Percentiles rank a stretch among this genome's conserved stretches.
These are phyloP conservation scores for Yamadazyma oceani DNA, from an alignment of 1,139 yeast species.

Conservation along the genomic window DNA sequence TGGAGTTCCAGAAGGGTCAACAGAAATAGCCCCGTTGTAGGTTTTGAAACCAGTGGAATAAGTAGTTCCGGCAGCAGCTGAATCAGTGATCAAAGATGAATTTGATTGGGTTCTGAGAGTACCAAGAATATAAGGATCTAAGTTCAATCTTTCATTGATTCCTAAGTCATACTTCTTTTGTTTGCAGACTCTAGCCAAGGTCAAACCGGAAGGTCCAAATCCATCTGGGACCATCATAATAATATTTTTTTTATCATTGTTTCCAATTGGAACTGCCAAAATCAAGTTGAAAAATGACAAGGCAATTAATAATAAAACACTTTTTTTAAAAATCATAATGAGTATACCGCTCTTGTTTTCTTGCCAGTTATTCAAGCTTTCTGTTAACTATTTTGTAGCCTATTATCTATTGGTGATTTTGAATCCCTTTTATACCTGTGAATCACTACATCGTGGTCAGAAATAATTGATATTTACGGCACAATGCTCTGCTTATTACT, in stretches of 20 bases:
- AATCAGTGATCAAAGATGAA: constrained; percentile 74
- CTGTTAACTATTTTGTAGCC: not conserved
- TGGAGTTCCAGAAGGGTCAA: constrained; percentile 57
- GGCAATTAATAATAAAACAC: constrained; percentile 11
- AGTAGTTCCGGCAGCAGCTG: constrained; percentile 95
- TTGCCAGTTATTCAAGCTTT: not conserved
- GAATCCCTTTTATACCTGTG: not conserved
- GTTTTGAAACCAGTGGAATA: constrained; percentile 77
- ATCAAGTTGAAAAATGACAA: constrained; percentile 11
- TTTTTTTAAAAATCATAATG: constrained; percentile 10
- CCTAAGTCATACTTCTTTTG: constrained; percentile 56
- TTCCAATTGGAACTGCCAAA: constrained; percentile 6
- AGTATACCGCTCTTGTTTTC: not conserved
- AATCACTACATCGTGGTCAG: too few relatives aligned
- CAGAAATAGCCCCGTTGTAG: constrained; percentile 87
- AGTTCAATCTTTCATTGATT: constrained; percentile 48
- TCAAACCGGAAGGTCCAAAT: constrained; percentile 84
- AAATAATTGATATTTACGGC: too few relatives aligned
- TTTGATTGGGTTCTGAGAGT: constrained; percentile 76
- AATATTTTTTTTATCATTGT: constrained; percentile 43
- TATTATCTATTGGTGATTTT: not conserved
- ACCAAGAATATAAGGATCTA: constrained; percentile 73
- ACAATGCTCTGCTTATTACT: too few relatives aligned
- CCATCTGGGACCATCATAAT: constrained; percentile 91
- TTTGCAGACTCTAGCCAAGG: constrained; percentile 69